Percentiles rank a stretch among this genome's conserved stretches.
Conservation (phyloP, 129 eudicot species). For the Scalesia atractyloides region DNA sequence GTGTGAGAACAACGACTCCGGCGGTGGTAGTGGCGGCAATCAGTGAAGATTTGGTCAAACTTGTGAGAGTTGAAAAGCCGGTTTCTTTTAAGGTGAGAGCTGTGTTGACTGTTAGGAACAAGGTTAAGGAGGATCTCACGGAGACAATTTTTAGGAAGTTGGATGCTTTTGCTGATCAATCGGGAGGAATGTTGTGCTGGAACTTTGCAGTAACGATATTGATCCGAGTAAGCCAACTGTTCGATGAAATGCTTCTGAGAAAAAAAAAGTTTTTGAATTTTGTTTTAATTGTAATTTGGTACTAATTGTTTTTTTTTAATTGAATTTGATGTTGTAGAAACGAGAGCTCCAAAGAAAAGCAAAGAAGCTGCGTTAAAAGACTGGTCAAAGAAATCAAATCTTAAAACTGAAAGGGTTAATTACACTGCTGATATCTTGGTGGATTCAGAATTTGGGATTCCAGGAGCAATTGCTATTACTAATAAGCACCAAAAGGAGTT, state of each 20-base stretch:
- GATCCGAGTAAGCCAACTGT: constrained; percentile 77
- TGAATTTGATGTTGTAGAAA: constrained; percentile 47
- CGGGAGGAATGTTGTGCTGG: constrained; percentile 77
- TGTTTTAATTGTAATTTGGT: not conserved
- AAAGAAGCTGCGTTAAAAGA: constrained; percentile 67
- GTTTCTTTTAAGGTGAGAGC: constrained; percentile 77
- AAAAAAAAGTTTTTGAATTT: not conserved
- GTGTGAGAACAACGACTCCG: not conserved
- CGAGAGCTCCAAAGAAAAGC: constrained; percentile 74
- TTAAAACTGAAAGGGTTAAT: constrained; percentile 74
- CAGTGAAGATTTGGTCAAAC: constrained; percentile 72
- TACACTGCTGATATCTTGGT: constrained; percentile 79
- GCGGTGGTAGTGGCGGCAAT: constrained; percentile 61
- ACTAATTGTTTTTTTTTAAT: not conserved
- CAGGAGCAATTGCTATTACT: constrained; percentile 80
- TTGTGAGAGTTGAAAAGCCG: constrained; percentile 54
- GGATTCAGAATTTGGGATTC: constrained; percentile 78
- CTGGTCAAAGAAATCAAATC: constrained; percentile 85
- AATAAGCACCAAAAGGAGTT: constrained; percentile 90
- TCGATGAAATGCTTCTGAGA: constrained; percentile 22
- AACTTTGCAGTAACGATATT: constrained; percentile 72
- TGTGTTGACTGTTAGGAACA: constrained; percentile 81
- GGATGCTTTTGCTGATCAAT: constrained; percentile 73
- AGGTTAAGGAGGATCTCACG: constrained; percentile 76
- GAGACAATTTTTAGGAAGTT: constrained; percentile 60